Base-by-base conservation (phyloP, 2,329 filamentous ascomycete species). In the Colletotrichum eremochloae region DNA sequence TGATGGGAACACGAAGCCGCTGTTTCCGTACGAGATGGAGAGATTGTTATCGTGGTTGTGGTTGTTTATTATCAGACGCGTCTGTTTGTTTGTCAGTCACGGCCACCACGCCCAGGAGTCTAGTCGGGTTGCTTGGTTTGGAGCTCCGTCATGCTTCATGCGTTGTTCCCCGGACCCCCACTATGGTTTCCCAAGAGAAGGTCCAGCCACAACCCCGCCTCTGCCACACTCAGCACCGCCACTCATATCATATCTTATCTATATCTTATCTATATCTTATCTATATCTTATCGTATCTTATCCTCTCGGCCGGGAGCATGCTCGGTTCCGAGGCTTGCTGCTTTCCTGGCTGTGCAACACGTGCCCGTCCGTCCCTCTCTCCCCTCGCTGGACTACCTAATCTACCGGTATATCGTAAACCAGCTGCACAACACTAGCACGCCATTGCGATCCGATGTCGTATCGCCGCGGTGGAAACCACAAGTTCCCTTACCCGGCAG, bases 91-190 rank as follows among this genome's bases (percentile, higher is more conserved):
- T 48, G 46, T 48, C 46, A 53, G 65, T 53, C 58, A 14, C 60
- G 48, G 24, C 61, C 53, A 64, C 63, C 58, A 69, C 58, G 53
- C 46, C 44, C 44, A 48, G 53, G 58, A 42, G 40, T 61, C 53
- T 46, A 48, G 33, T 48, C 7, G 52, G 60, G 46, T 60, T 67
- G 55, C 31, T 60, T 69, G 69, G 31, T 55, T 53, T 68, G 36
- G 52, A 72, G 66, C 69, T 72, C 69, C 66, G n/a, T 64, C 67
- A 64, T 72, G 69, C 69, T 67, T 72, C 60, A 68, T 71, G 68
- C 64, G 65, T 63, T 29, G 56, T 63, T 38, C 42, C 68, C 68
- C 57, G 52, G 55, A 63, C 31, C 33, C 40, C 40, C 56, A 44
- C 42, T 24, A 14, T 15, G 64, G 20, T 24, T 24, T 12, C 50